phyloP scores from a whole-genome alignment of 106 monocot species.

The Dendrobium chrysotoxum region DNA sequence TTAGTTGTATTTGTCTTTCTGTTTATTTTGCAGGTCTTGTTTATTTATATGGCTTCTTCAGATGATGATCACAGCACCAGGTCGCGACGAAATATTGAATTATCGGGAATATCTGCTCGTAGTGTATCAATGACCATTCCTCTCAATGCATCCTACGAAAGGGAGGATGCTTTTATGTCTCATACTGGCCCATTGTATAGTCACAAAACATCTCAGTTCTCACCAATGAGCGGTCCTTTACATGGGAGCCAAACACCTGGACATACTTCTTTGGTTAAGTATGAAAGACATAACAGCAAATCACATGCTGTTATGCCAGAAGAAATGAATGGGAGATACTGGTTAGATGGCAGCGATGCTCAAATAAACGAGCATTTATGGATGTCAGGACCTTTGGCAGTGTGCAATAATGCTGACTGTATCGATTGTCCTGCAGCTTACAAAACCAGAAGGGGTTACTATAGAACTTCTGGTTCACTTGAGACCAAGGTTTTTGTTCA shows the following conservation, averaged over 20 bases:
- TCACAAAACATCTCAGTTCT: conserved; percentile 18
- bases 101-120: conserved; percentile 23
- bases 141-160: conserved; percentile 18
- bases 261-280: background rate
- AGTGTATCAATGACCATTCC: conserved; percentile 42
- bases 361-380: conserved; percentile 34
- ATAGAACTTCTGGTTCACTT: conserved; percentile 12
- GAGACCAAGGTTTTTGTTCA: conserved; percentile 27
- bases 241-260: background rate
- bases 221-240: conserved; percentile 17
- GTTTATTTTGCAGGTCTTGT: background rate
- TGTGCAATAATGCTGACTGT: conserved; percentile 52
- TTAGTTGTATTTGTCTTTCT: background rate
- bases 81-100: conserved; percentile 18
- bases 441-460: conserved; percentile 24
- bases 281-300: conserved; percentile 3
- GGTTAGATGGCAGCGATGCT: background rate
- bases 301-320: conserved; percentile 27
- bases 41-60: conserved; percentile 18
- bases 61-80: conserved; percentile 29
- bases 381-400: conserved; percentile 45
- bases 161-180: conserved; percentile 25
- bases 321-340: conserved; percentile 14
- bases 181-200: conserved; percentile 37
- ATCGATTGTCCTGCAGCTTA: conserved; percentile 37